Evolutionary conservation across 495 filamentous ascomycete genomes (phyloP).

Genomic region (Aspergillus steynii): DNA sequence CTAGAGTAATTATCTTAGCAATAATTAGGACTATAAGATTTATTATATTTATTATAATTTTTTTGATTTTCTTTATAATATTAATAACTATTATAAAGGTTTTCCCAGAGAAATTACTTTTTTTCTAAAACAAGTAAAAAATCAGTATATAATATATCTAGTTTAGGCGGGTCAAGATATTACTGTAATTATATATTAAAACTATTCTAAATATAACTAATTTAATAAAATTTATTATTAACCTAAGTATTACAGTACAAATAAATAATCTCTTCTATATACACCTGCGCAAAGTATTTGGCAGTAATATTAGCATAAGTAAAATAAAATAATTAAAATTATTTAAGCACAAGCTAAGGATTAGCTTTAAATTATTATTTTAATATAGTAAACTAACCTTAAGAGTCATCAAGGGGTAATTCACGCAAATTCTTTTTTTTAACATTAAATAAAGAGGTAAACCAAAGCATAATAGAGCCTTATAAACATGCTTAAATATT

Average conservation of each 20-base stretch:
- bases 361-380: background rate
- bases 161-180: background rate
- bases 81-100: background rate
- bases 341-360: too few relatives aligned
- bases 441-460: background rate
- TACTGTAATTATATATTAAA: too few relatives aligned
- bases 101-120: background rate
- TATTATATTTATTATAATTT: background rate
- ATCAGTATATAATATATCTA: background rate
- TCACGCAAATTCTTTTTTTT: background rate
- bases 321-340: too few relatives aligned
- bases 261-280: slow-evolving; percentile 2
- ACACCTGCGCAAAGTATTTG: background rate
- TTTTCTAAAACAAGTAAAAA: background rate
- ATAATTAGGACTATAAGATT: too few relatives aligned
- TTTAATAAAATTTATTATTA: too few relatives aligned
- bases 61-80: background rate
- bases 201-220: too few relatives aligned
- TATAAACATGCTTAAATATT: background rate
- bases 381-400: background rate
- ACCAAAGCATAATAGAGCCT: background rate
- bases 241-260: background rate
- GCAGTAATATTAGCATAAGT: background rate
- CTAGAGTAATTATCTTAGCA: background rate
- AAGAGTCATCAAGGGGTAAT: too few relatives aligned